Evolutionary conservation across 108 stramenopile genomes (phyloP), one percentile per base, ranked within the genome.

Genomic region (Pseudonitzschia multiseries): DNA sequence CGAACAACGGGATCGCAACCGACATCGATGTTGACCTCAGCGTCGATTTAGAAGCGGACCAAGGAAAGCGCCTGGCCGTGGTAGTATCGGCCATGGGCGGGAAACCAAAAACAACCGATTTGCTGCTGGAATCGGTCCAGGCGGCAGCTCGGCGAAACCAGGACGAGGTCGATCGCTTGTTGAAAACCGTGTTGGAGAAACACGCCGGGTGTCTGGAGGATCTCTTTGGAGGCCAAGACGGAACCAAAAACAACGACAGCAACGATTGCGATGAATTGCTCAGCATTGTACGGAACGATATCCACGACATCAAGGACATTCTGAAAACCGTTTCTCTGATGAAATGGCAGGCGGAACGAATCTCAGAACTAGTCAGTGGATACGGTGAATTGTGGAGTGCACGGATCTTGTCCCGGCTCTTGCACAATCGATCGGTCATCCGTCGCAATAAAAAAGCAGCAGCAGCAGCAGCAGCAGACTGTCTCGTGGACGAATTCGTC

Each of bases 71-170:
- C 57, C 22, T 87, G 51, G 84, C 84, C 4, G 83, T 91, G 5
- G 90, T 95, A 2, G 96, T 95, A 8, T 90, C 89, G 17, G 96
- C 96, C 36, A 95, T 95, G 93, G 96, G 96, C 27, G 96, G 94
- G 3, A 95, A 94, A 70, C 96, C 94, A 48, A 96, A 96, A 78
- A 76, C 78, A 22, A 96, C 96, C 3, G 96, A 96, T 85, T 67
- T 96, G 65, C 73, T 96, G n/a, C 77, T 96, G 44, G 57, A 76
- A 36, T 77, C 86, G 8, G 96, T 95, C 4, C 44, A 75, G 51
- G 83, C 80, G 40, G 85, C 89, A 27, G 83, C 88, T 48, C 60
- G 40, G 3, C 77, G 82, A 22, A 70, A 92, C 53, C 60, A 81
- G 32, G 66, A 27, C 18, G 53, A 74, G 69, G 87, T 90, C 32